A percentile compares a stretch with the other conserved stretches of the same genome.
phyloP scores from a whole-genome alignment of 768 basidiomycete genomes.

The Boletus fagicola region DNA sequence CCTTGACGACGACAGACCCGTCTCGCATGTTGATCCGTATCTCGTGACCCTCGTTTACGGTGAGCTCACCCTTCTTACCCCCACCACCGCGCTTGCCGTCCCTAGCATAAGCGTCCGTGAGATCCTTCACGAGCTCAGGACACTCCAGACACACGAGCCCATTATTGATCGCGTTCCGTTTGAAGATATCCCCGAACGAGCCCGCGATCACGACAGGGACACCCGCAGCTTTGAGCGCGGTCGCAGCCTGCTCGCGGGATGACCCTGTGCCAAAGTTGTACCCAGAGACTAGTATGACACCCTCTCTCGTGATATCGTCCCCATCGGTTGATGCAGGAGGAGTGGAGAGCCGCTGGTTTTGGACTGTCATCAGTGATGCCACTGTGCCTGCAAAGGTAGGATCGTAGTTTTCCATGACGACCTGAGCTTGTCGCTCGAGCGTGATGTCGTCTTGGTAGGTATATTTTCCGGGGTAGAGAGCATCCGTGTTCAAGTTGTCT shows the following conservation, averaged over 20 bases:
- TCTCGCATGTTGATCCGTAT: constrained; percentile 66
- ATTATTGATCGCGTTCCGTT: constrained; percentile 98
- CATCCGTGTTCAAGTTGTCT: constrained; percentile 97
- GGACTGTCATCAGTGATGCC: constrained; percentile 43
- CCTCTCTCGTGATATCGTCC: constrained; percentile 42
- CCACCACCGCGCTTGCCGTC: constrained; percentile 76
- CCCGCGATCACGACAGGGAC: constrained; percentile 94
- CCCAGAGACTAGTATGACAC: constrained; percentile 83
- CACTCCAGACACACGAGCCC: constrained; percentile 93
- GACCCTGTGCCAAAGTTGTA: constrained; percentile 99
- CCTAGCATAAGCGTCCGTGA: constrained; percentile 73
- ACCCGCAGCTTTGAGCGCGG: constrained; percentile 92
- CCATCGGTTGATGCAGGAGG: constrained; percentile 6
- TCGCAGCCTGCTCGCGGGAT: constrained; percentile 97
- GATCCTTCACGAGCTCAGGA: constrained; percentile 82
- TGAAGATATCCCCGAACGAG: constrained; percentile 99
- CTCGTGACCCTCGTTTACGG: constrained; percentile 68
- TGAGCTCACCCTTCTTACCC: constrained; percentile 78
- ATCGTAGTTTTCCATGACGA: constrained; percentile 99
- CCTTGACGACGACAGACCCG: constrained; percentile 62
- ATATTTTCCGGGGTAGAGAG: constrained; percentile 98
- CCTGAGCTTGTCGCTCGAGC: constrained; percentile 86
- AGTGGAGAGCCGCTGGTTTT: constrained; percentile 19
- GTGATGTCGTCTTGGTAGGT: constrained; percentile 99
- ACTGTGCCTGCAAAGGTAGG: constrained; percentile 76